Conservation (phyloP, 1,139 yeast species). For the Yamadazyma dendronema region DNA sequence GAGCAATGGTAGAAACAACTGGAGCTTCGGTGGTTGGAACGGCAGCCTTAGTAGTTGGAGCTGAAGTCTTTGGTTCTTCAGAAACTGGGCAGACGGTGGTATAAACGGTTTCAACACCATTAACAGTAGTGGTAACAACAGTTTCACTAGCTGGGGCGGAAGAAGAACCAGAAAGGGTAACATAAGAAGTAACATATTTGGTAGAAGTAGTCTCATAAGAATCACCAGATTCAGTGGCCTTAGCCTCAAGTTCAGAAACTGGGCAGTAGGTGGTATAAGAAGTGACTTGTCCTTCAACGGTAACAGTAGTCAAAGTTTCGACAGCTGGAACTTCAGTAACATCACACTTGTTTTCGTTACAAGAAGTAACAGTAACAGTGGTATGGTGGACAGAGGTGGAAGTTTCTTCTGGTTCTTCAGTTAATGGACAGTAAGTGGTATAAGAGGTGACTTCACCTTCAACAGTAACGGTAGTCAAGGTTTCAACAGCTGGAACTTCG, state of each 20-base stretch:
- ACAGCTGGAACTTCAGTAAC: slow-evolving; percentile 23
- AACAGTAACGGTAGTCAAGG: slow-evolving; percentile 20
- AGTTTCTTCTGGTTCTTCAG: slow-evolving; percentile 11
- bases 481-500: slow-evolving; percentile 28
- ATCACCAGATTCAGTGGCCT: slow-evolving; percentile 8
- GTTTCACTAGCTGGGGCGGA: slow-evolving; percentile 9
- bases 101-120: slow-evolving; percentile 25
- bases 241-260: slow-evolving; percentile 18
- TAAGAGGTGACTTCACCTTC: slow-evolving; percentile 25
- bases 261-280: slow-evolving; percentile 52
- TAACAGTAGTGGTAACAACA: slow-evolving; percentile 23
- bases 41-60: slow-evolving; percentile 12
- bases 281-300: slow-evolving; percentile 43
- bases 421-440: slow-evolving; percentile 20
- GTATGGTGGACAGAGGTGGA: slow-evolving; percentile 11
- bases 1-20: slow-evolving; percentile 6
- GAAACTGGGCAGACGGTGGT: slow-evolving; percentile 33
- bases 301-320: slow-evolving; percentile 36
- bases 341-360: slow-evolving; percentile 15
- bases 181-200: slow-evolving; percentile 15
- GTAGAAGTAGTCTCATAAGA: slow-evolving; percentile 16
- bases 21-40: slow-evolving; percentile 10
- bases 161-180: slow-evolving; percentile 18
- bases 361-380: slow-evolving; percentile 16
- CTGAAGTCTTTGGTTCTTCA: slow-evolving; percentile 11